Conservation (phyloP, 441 rosid species). For the Rhodomyrtus psidioides region DNA sequence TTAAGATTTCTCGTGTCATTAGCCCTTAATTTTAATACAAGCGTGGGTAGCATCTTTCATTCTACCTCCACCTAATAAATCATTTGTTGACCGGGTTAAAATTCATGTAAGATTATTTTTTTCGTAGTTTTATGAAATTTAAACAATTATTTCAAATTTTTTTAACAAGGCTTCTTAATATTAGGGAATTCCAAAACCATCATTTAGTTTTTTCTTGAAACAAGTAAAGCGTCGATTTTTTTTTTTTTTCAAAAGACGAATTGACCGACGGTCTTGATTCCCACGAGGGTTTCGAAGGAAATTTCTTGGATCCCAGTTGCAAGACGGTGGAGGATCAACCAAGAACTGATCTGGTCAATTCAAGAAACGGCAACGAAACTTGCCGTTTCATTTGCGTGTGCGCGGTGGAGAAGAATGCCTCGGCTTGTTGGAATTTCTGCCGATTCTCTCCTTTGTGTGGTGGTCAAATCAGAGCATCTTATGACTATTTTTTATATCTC, state of each 20-base stretch:
- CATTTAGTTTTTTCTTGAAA: not conserved
- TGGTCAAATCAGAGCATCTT: conserved; percentile 16
- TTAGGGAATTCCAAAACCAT: not conserved
- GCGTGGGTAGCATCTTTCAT: not conserved
- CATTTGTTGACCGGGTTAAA: not conserved
- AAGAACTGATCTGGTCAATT: conserved; percentile 15
- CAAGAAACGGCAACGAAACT: not conserved
- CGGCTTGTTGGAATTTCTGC: conserved; percentile 5
- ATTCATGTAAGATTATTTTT: not conserved
- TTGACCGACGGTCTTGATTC: conserved; percentile 18
- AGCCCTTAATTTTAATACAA: not conserved
- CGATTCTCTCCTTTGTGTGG: not conserved
- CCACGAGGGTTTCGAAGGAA: not conserved
- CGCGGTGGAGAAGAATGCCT: not conserved
- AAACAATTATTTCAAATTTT: not conserved
- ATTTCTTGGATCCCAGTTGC: not conserved
- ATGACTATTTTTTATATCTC: not conserved
- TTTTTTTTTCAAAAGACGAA: conserved; percentile 11
- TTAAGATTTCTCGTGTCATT: too few species aligned
- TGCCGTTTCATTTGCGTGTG: too few species aligned
- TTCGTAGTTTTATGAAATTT: not conserved
- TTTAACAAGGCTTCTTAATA: not conserved
- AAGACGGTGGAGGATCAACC: not conserved
- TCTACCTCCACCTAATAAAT: not conserved
- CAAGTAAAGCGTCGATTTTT: conserved; percentile 4